phyloP scores from a whole-genome alignment of 306 rosid genomes.

The Trichosanthes truncata region DNA sequence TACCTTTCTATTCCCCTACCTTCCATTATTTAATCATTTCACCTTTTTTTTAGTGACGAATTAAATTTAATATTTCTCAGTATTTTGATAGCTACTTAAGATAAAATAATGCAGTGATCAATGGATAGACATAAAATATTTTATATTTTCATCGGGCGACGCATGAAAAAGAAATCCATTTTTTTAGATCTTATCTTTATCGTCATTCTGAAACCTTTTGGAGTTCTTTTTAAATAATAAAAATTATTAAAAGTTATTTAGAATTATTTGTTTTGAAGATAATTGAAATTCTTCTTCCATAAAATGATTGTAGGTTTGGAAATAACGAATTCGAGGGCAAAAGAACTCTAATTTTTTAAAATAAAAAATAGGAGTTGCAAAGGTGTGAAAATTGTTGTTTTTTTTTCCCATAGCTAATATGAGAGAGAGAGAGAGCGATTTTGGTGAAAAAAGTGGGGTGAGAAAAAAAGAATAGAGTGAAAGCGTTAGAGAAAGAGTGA shows the following conservation, averaged over 20 bases:
- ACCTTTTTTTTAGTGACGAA: background rate
- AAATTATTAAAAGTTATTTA: background rate
- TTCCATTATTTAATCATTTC: background rate
- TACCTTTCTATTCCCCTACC: background rate
- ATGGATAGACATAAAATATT: background rate
- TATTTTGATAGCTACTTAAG: background rate
- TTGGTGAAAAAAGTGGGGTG: too few relatives aligned
- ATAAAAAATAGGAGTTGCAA: too few relatives aligned
- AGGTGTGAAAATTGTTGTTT: too few relatives aligned
- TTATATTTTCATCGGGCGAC: background rate
- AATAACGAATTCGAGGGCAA: background rate
- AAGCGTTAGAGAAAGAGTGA: too few relatives aligned
- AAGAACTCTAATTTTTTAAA: too few relatives aligned
- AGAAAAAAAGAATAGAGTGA: too few relatives aligned
- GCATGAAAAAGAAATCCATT: background rate
- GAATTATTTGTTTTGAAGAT: background rate
- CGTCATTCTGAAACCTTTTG: background rate
- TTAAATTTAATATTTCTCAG: background rate
- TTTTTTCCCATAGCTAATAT: too few relatives aligned
- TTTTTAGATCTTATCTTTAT: background rate
- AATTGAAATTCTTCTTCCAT: background rate
- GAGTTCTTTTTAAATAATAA: background rate
- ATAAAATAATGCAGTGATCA: background rate
- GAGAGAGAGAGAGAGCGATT: too few relatives aligned
- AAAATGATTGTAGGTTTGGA: background rate